phyloP scores from a whole-genome alignment of 202 grass and related monocot species.

The Miscanthus sacchariflorus region DNA sequence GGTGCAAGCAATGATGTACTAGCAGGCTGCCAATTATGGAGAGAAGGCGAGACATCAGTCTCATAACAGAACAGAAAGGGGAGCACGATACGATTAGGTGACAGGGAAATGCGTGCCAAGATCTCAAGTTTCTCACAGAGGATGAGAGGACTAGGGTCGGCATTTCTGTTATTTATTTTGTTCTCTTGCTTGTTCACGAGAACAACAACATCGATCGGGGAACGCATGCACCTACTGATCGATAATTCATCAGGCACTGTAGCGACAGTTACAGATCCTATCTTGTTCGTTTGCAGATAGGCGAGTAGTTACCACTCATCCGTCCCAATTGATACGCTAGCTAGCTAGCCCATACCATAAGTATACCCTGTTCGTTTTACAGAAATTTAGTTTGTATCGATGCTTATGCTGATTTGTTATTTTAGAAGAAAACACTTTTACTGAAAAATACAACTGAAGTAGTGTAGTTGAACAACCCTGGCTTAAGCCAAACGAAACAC shows the following conservation, averaged over 20 bases:
- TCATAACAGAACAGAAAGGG: background rate
- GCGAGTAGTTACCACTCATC: slow-evolving; percentile 20
- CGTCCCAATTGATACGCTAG: background rate
- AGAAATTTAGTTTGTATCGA: no score
- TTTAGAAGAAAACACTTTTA: no score
- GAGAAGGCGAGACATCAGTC: slow-evolving; percentile 44
- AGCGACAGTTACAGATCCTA: slow-evolving; percentile 22
- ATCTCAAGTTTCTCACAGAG: background rate
- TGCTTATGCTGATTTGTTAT: no score
- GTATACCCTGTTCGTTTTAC: no score
- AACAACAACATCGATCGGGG: background rate
- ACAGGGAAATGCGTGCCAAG: background rate
- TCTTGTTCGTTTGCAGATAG: no score
- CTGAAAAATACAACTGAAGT: no score
- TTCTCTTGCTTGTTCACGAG: slow-evolving; percentile 34
- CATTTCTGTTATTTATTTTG: slow-evolving; percentile 1
- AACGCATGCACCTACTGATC: background rate
- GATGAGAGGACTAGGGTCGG: background rate
- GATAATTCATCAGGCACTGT: slow-evolving; percentile 10
- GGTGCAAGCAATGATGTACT: background rate
- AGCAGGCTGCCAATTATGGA: background rate
- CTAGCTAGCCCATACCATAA: background rate
- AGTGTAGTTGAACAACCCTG: background rate
- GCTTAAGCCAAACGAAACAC: slow-evolving; percentile 41
- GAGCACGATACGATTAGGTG: slow-evolving; percentile 20